Conservation (phyloP, 2,329 filamentous ascomycete species). For the Paracorniculantispora psalliotae region DNA sequence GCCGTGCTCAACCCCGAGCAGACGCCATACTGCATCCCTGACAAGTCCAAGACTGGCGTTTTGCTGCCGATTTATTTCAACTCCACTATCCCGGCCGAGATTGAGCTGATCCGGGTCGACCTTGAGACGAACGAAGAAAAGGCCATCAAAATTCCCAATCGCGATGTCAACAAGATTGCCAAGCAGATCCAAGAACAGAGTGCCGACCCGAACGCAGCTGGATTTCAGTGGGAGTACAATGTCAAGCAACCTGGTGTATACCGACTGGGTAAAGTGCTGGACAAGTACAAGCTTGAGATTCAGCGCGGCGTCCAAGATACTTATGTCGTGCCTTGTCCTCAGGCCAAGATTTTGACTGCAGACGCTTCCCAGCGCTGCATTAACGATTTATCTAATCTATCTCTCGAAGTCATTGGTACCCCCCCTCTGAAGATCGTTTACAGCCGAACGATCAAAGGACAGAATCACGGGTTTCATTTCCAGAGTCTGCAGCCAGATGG, state of each 20-base stretch:
- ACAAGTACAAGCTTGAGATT: conserved; percentile 91
- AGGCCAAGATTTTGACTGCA: conserved; percentile 64
- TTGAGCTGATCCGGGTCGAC: conserved; percentile 85
- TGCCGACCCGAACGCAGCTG: conserved; percentile 54
- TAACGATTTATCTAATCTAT: conserved; percentile 81
- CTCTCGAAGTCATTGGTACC: conserved; percentile 78
- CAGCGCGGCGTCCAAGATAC: conserved; percentile 71
- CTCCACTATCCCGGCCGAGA: conserved; percentile 79
- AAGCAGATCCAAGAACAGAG: conserved; percentile 63
- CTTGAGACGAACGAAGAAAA: conserved; percentile 77
- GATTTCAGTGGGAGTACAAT: conserved; percentile 65
- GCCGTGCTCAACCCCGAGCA: conserved; percentile 81
- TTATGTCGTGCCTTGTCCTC: conserved; percentile 81
- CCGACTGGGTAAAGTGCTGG: conserved; percentile 75
- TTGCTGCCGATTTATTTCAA: conserved; percentile 87
- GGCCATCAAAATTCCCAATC: conserved; percentile 67
- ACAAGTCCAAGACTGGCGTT: conserved; percentile 52
- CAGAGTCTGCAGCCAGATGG: conserved; percentile 92
- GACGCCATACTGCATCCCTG: conserved; percentile 74
- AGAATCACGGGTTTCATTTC: conserved; percentile 79
- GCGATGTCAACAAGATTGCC: conserved; percentile 70
- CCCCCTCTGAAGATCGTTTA: conserved; percentile 92
- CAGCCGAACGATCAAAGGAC: conserved; percentile 78
- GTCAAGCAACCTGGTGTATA: conserved; percentile 89
- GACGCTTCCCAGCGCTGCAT: conserved; percentile 67